Base-by-base conservation (phyloP, 768 basidiomycete species). In the Psilocybe tampanensis region DNA sequence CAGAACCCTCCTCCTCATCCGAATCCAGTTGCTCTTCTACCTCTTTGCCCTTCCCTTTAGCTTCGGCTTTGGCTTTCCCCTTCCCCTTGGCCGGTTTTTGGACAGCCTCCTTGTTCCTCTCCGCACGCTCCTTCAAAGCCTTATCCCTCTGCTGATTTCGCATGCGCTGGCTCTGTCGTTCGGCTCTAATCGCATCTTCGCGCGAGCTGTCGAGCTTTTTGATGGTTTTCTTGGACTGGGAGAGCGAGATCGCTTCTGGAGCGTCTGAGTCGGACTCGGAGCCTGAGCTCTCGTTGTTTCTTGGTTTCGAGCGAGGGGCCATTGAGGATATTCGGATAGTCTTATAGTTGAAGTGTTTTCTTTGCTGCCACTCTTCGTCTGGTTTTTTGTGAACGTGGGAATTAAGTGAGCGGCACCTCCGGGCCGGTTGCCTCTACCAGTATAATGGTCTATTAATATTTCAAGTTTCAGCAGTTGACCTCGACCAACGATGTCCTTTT, bases 171-270 rank as follows among this genome's bases (percentile, higher is more conserved):
- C 74, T 80, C 41, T 69, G 73, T 41, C 74, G 75, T 63, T 75
- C 75, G 8, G 66, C 70, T 8, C 62, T 68, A 33, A 75, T 68
- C 19, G 75, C 76, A 48, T 73, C 65, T 55, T 69, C 68, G 0
- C 80, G 60, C 4, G 72, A 72, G n/a, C 70, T 69, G 23, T 76
- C 69, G 47, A 69, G 68, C 39, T 70, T 73, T 56, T 75, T 70
- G 8, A 69, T 75, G 12, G 70, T 60, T 21, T 74, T 74, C 64
- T 79, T 85, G 22, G 82, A 80, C 4, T 73, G 64, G 0, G 71
- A 71, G n/a, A 80, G 78, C 0, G 82, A 72, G 17, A 86, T 64
- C 0, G 79, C 64, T 60, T 85, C 84, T 1, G 85, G 85, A 1
- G 76, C 75, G 1, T 83, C 79, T 29, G 33, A 62, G 43, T 60